Base-by-base conservation (phyloP, 208 protist genomes). In the Leptomonas pyrrhocoris region DNA sequence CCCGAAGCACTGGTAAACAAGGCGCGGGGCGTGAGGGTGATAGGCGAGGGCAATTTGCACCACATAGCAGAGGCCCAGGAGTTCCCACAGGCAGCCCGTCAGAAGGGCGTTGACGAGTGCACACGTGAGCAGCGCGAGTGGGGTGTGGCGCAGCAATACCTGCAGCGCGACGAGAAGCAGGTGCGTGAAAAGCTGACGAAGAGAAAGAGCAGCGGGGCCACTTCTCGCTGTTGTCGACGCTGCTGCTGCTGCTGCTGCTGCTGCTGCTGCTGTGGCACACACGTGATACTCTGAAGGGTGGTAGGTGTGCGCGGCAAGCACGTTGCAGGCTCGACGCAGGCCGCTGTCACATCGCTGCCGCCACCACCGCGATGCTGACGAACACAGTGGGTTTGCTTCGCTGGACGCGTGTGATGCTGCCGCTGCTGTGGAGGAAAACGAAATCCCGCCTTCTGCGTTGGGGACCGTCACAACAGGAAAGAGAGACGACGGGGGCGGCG, bases 71-170 rank as follows among this genome's bases (percentile, higher is more conserved):
- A 88, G 78, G 2, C 74, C 79, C 3, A 73, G 0, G 2, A 88
- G 49, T 54, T 90, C 85, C 76, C 80, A 90, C 34, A 82, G 12
- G 42, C 74, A 79, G 36, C 70, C 71, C 18, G 81, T 86, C n/a
- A 83, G 27, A 45, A 90, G 68, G 48, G 80, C 71, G 60, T 86
- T 81, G 31, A 50, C 58, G 43, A 84, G 55, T 16, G 69, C 56
- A 25, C 69, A 60, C 23, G 73, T 28, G n/a, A 88, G 62, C 28
- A 84, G 64, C 4, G 64, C 31, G 2, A 88, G 49, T 5, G 57
- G 49, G 0, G 82, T 87, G 73, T 88, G 79, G 3, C 77, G 67
- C 59, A 85, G 72, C 19, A 61, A 51, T 12, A 77, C 75, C 28
- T 70, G 76, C 49, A 77, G 58, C 21, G 63, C 46, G 8, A 73